Base-by-base conservation (phyloP, 495 filamentous ascomycete genomes). In the Talaromyces ruber region DNA sequence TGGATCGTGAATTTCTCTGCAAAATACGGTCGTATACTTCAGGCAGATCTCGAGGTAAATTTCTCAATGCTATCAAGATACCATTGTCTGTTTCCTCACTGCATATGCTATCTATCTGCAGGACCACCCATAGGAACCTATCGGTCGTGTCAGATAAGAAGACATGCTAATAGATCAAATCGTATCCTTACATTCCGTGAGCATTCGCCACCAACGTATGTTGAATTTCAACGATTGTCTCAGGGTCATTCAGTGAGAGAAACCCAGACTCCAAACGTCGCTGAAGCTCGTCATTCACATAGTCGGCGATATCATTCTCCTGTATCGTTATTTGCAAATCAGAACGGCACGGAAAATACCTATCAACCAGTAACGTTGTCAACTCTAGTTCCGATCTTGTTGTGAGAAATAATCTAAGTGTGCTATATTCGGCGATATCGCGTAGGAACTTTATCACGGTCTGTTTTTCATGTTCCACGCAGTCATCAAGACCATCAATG, bases 101-200 rank as follows among this genome's bases (percentile, higher is more conserved):
- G 58, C 75, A 78, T 28, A 81, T 50, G 32, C 66, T 64, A 29
- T 76, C 65, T 55, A 79, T 76, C 64, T 81, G 75, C 50, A 81
- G 70, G 58, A 69, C 71, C 14, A 78, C 78, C 78, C 76, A 81
- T 32, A 80, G 74, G 58, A 80, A 79, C 76, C 79, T 79, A 18
- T 63, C 63, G 59, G 18, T 24, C 53, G 12, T 63, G 53, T 45
- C 8, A 45, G 39, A 21, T 2, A 45, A 45, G 39, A n/a, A 1
- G 16, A 45, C 39, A 18, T 45, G 16, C 16, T 6, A 18, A 45
- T 16, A 6, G 18, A 62, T 57, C 2, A 47, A 24, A 3, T 11
- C 8, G 29, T 32, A 18, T 58, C n/a, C 54, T 30, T 58, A 58
- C 54, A 58, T 58, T 58, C 54, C 54, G 18, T 34, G 54, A 21